These are phyloP conservation scores for Drosera spatulata DNA, from an alignment of 179 eudicot species.

Conservation along the genomic window DNA sequence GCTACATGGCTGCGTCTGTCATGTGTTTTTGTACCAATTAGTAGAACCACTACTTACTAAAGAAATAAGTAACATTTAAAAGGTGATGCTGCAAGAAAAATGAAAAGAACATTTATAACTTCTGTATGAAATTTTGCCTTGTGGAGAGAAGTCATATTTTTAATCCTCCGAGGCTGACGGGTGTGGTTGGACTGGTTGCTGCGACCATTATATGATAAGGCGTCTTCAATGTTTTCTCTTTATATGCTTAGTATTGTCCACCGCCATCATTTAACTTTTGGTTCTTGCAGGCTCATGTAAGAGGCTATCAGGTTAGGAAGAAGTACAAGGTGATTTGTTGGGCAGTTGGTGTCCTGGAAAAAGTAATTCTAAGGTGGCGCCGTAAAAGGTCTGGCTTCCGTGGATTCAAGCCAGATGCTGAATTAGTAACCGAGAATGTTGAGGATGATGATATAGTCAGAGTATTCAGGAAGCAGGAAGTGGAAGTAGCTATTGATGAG, in stretches of 20 bases:
- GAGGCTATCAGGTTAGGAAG: constrained; percentile 89
- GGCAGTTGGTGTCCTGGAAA: constrained; percentile 85
- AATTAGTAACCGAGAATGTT: constrained; percentile 30
- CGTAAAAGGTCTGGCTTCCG: constrained; percentile 79
- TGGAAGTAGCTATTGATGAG: constrained; percentile 59
- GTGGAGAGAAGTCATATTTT: too few species aligned
- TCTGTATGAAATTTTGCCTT: too few species aligned
- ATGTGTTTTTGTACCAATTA: too few species aligned
- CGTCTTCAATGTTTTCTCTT: background rate
- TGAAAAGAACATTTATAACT: too few species aligned
- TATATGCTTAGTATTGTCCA: background rate
- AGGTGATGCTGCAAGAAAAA: too few species aligned
- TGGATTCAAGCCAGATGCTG: constrained; percentile 53
- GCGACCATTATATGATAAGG: too few species aligned
- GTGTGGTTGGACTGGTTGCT: too few species aligned
- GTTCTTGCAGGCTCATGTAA: constrained; percentile 75
- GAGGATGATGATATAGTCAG: constrained; percentile 72
- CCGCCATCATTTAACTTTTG: background rate
- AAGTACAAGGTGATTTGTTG: constrained; percentile 68
- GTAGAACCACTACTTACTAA: too few species aligned
- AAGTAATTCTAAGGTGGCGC: constrained; percentile 83
- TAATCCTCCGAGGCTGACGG: too few species aligned
- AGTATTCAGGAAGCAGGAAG: constrained; percentile 72
- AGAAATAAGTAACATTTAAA: too few species aligned
- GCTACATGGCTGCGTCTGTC: background rate